Percentiles rank a stretch among this genome's conserved stretches.
Evolutionary conservation across 2,329 filamentous ascomycete genomes (phyloP).

Genomic region (Hypoxylon sp.): DNA sequence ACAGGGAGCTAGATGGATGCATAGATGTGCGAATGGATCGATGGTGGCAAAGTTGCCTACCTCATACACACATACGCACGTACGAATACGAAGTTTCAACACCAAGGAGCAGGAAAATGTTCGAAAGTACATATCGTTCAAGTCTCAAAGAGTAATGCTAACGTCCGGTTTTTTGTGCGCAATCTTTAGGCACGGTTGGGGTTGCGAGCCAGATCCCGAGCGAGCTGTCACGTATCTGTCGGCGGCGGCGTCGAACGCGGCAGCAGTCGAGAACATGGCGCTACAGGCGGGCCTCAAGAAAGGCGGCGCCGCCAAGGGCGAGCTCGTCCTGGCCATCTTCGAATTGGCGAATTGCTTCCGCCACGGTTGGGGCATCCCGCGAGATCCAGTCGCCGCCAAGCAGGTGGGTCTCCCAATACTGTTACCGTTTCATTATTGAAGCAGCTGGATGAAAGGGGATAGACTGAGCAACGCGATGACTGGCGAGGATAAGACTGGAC

Average conservation of each 20-base stretch:
- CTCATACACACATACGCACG: slow-evolving; percentile 1
- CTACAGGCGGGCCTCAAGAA: slow-evolving; percentile 90
- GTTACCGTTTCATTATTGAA: slow-evolving; percentile 38
- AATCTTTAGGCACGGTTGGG: slow-evolving; percentile 85
- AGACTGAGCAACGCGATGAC: slow-evolving; percentile 10
- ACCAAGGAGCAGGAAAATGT: slow-evolving; percentile 5
- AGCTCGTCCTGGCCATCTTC: slow-evolving; percentile 95
- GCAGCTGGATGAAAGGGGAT: slow-evolving; percentile 14
- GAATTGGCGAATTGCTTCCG: slow-evolving; percentile 94
- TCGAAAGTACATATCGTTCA: slow-evolving; percentile 24
- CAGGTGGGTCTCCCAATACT: slow-evolving; percentile 61
- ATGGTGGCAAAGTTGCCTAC: slow-evolving; percentile 36
- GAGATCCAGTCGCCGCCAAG: slow-evolving; percentile 86
- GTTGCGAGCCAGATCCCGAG: slow-evolving; percentile 78
- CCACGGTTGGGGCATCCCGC: slow-evolving; percentile 91
- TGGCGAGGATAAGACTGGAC: slow-evolving; percentile 4
- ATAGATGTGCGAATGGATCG: slow-evolving; percentile 30
- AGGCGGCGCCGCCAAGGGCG: slow-evolving; percentile 93
- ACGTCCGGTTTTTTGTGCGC: slow-evolving; percentile 27
- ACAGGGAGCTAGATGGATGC: slow-evolving; percentile 15
- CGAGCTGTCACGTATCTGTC: slow-evolving; percentile 87
- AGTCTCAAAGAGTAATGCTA: slow-evolving; percentile 39
- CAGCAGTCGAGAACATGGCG: slow-evolving; percentile 85
- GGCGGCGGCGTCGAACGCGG: slow-evolving; percentile 89
- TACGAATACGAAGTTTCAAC: slow-evolving; percentile 36